Base-by-base conservation (phyloP, 805 yeast genomes). In the Lipomyces anomalus region DNA sequence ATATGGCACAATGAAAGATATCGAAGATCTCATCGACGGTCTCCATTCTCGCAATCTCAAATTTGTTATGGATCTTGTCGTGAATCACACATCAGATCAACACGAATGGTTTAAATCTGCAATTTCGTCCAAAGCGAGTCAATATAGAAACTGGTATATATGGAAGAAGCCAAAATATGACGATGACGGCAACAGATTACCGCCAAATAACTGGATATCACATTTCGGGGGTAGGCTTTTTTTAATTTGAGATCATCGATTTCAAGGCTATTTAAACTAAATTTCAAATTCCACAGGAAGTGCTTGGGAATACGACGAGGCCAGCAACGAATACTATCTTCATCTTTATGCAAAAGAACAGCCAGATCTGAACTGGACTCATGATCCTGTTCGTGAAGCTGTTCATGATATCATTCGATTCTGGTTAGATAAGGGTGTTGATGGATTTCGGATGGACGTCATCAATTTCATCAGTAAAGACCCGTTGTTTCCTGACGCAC, bases 311-410 rank as follows among this genome's bases (percentile, higher is more conserved):
- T 76, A 68, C 58, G 81, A 78, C 59, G 79, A 74, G 50, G 29
- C 39, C 2, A 75, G 80, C 18, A 68, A 71, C 38, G 80, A 78
- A 61, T 77, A 76, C 64, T 78, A 76, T 61, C 63, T 78, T 53
- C 72, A 69, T 44, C 63, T 76, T 47, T 78, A 76, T 62, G 80
- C 79, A 11, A 64, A 62, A 40, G 60, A 71, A 22, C 82, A 78
- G 61, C 82, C 82, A n/a, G 83, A 78, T 57, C 66, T 78, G 53
- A 78, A 77, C 63, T 78, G 82, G 83, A 81, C 77, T 53, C 75
- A 70, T 57, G 58, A 69, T 43, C 71, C 61, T 57, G 65, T 61
- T 32, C 48, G 66, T 21, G 55, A 53, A n/a, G 67, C 64, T 24
- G 57, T 76, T 44, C 74, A 74, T 61, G 65, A 73, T 35, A 78